Conservation (phyloP, 345 rosid genomes). For the Linum usitatissimum region DNA sequence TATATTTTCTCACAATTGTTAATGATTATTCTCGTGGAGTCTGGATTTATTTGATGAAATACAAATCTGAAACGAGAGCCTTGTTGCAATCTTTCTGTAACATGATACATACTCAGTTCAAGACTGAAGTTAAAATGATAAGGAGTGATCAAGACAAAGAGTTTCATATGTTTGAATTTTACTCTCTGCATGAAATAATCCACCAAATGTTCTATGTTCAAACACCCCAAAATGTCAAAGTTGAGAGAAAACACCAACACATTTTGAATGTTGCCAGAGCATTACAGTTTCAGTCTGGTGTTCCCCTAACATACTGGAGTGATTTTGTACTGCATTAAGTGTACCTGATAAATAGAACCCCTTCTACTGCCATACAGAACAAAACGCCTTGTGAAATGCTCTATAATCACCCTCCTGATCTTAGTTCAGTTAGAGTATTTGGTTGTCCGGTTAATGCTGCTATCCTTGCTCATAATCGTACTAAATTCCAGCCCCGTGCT, state of each 20-base stretch:
- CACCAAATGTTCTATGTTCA: not conserved
- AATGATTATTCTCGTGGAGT: not conserved
- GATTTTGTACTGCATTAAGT: not conserved
- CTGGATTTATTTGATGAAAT: not conserved
- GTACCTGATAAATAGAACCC: not conserved
- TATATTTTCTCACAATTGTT: not conserved
- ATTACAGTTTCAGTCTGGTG: not conserved
- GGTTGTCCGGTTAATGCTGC: not conserved
- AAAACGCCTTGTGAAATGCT: not conserved
- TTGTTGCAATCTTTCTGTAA: not conserved
- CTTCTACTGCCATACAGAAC: not conserved
- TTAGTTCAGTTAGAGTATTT: not conserved
- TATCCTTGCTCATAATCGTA: not conserved
- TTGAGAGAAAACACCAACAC: not conserved
- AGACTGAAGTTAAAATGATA: not conserved
- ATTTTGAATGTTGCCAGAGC: not conserved
- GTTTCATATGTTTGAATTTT: not conserved
- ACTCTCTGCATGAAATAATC: not conserved
- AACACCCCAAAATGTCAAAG: constrained; percentile 1
- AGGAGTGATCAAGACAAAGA: not conserved
- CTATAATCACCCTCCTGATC: not conserved
- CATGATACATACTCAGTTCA: not conserved
- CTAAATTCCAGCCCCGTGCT: not conserved
- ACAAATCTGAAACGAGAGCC: not conserved
- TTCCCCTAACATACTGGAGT: not conserved